Conservation (phyloP, 1,139 yeast species). For the Candida freyschussii region DNA sequence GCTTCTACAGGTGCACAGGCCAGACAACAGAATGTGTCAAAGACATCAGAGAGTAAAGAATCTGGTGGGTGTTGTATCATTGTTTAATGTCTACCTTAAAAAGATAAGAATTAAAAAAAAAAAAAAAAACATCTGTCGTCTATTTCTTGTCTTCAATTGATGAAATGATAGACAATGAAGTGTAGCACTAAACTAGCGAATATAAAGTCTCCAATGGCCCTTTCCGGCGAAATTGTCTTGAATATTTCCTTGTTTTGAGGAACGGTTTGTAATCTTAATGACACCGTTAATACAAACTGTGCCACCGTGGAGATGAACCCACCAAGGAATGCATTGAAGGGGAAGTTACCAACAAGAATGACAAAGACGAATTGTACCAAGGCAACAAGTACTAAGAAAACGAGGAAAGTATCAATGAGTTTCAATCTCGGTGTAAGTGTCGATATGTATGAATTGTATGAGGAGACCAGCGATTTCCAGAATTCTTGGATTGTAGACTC, state of each 20-base stretch:
- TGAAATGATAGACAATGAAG: conserved; percentile 85
- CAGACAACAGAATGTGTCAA: conserved; percentile 11
- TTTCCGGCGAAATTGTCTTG: conserved; percentile 54
- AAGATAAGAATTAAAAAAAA: too few relatives aligned
- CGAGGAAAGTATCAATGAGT: conserved; percentile 74
- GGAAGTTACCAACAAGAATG: conserved; percentile 77
- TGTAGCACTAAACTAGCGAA: conserved; percentile 87
- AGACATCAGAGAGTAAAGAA: conserved; percentile 11
- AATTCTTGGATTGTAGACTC: too few relatives aligned
- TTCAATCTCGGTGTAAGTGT: conserved; percentile 37
- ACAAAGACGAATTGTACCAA: conserved; percentile 75
- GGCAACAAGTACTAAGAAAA: conserved; percentile 70
- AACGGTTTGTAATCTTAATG: conserved; percentile 69
- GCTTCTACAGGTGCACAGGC: conserved; percentile 5
- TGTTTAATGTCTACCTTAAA: conserved; percentile 15
- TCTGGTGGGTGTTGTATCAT: conserved; percentile 29
- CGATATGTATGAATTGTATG: conserved; percentile 37
- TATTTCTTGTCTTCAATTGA: conserved; percentile 45
- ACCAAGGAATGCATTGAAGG: conserved; percentile 93
- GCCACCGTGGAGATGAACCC: conserved; percentile 93
- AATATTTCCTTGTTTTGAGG: conserved; percentile 39
- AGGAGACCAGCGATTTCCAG: conserved; percentile 36
- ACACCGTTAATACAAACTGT: conserved; percentile 83
- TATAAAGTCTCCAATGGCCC: conserved; percentile 85
- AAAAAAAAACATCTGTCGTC: too few relatives aligned